A percentile compares a stretch with the other conserved stretches of the same genome.
phyloP scores from a whole-genome alignment of 106 monocot genomes.

The Acorus calamus region DNA sequence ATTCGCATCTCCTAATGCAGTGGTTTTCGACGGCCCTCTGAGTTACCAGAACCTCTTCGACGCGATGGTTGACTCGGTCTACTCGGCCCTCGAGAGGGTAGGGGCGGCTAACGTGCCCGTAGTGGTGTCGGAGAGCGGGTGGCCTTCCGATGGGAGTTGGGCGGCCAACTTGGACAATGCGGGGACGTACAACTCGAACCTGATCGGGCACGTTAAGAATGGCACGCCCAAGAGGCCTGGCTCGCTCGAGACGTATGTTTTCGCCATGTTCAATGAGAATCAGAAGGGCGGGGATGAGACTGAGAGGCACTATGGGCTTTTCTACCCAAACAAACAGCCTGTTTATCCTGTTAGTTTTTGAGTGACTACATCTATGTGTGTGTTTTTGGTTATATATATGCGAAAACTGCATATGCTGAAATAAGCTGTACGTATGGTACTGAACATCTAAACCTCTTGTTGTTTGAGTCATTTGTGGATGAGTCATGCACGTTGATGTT shows the following conservation, averaged over 20 bases:
- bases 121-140: conserved; percentile 53
- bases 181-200: conserved; percentile 26
- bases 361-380: too few relatives aligned
- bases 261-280: conserved; percentile 47
- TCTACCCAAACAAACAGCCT: conserved; percentile 1
- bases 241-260: conserved; percentile 27
- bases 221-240: conserved; percentile 42
- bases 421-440: too few relatives aligned
- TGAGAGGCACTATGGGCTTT: conserved; percentile 22
- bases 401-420: too few relatives aligned
- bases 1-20: conserved; percentile 5
- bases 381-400: too few relatives aligned
- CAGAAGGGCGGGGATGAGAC: conserved; percentile 11
- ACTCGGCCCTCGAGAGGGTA: conserved; percentile 37
- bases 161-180: conserved; percentile 18
- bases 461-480: too few relatives aligned
- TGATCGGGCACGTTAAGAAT: conserved; percentile 15
- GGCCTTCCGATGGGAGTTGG: conserved; percentile 45
- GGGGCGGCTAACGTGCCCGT: conserved; percentile 16
- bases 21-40: conserved; percentile 15
- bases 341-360: too few relatives aligned
- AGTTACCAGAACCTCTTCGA: conserved; percentile 37
- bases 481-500: too few relatives aligned
- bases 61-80: conserved; percentile 36
- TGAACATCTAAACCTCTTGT: too few relatives aligned